Conservation (phyloP, 148 eudicot species). For the Limonium bicolor region DNA sequence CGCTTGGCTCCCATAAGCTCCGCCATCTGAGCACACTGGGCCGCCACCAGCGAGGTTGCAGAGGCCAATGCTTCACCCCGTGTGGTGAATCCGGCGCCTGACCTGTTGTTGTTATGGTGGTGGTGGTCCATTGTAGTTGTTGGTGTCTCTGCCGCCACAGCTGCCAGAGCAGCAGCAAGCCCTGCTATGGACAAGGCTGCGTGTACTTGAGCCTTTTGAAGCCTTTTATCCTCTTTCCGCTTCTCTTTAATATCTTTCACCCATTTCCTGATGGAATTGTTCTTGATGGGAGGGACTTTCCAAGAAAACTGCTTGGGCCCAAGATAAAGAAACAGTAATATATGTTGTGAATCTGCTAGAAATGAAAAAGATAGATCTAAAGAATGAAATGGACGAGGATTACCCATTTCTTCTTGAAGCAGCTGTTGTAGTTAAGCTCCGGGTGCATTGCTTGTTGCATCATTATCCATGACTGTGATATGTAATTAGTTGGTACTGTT, state of each 20-base stretch:
- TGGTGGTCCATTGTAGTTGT: conserved; percentile 19
- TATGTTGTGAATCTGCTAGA: neutral
- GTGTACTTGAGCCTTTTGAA: conserved; percentile 87
- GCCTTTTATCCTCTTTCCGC: conserved; percentile 68
- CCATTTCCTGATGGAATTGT: conserved; percentile 72
- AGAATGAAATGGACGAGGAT: neutral
- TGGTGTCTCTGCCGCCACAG: conserved; percentile 61
- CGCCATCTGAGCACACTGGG: conserved; percentile 84
- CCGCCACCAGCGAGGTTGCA: conserved; percentile 79
- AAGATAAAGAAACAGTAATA: neutral
- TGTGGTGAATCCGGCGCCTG: conserved; percentile 19
- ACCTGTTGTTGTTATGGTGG: conserved; percentile 4
- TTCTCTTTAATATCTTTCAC: conserved; percentile 62
- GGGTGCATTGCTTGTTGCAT: conserved; percentile 99
- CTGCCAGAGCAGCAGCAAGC: conserved; percentile 85
- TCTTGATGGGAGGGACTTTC: conserved; percentile 51
- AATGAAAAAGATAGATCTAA: too few species aligned
- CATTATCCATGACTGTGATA: conserved; percentile 86
- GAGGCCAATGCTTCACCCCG: conserved; percentile 59
- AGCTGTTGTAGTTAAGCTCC: conserved; percentile 64
- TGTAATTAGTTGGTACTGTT: neutral
- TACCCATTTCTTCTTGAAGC: conserved; percentile 82
- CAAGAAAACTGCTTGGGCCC: conserved; percentile 35
- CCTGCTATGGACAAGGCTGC: conserved; percentile 95
- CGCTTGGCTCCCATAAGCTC: conserved; percentile 78